Base-by-base conservation (phyloP, 2,329 filamentous ascomycete species). In the Phaeosphaeria sp. region DNA sequence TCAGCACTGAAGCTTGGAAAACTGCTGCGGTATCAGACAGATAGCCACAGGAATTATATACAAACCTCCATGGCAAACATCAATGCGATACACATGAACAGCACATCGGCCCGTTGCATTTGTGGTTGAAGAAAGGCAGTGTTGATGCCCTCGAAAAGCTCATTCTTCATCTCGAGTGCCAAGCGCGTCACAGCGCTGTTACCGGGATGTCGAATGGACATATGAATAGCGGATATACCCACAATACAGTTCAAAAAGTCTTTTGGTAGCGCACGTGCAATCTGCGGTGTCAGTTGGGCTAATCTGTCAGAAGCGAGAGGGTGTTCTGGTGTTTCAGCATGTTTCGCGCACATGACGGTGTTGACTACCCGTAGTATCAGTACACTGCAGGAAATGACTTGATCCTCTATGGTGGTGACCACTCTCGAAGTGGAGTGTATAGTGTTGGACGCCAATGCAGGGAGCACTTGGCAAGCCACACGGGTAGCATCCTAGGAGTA, bases 1-100 rank as follows among this genome's bases (percentile, higher is more conserved):
- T 61, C 44, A 60, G 55, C 22, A 40, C 20, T 8, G 33, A 6
- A 15, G 7, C 42, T 18, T 42, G 2, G 22, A 22, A 25, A 22
- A 24, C 17, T 21, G 15, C 48, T 49, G 13, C 18, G 17, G 11
- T 13, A 6, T 13, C 27, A 39, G 18, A 39, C 3, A 3, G 22
- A 15, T 25, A 39, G 25, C 18, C 8, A 6, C 17, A 17, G 11
- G 39, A 17, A 17, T 20, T 44, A n/a, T 25, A 25, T 18, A 55
- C 67, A 36, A 60, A 70, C 67, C 54, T 70, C 67, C 63, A 70
- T 67, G 3, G 66, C 63, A 51, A 65, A 68, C 17, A 70, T 60
- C n/a, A 70, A 48, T 4, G 61, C 36, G 2, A 55, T 58, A 25
- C 49, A 60, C 7, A 48, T 53, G 5, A 67, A 56, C 18, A 66